These are phyloP conservation scores for Clonostachys sp. DNA, from an alignment of 2,329 filamentous ascomycete genomes.

Conservation along the genomic window DNA sequence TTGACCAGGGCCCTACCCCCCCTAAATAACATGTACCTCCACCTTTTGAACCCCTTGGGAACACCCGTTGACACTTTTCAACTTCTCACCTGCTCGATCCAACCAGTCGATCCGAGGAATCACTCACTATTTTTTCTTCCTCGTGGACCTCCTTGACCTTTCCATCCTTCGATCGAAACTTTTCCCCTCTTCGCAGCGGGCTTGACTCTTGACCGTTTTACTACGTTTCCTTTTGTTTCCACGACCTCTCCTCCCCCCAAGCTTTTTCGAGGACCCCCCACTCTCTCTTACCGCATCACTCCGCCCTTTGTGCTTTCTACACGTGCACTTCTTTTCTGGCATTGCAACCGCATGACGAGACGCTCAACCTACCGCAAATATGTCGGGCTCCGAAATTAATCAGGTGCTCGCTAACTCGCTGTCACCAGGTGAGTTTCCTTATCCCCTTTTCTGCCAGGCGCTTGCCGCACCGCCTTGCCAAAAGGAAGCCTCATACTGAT, in stretches of 20 bases:
- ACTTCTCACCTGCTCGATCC: no score
- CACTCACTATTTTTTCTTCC: neutral
- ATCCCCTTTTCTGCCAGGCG: neutral
- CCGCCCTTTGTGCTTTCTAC: neutral
- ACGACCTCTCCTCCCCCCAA: neutral
- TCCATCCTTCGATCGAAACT: neutral
- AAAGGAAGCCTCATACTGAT: constrained; percentile 21
- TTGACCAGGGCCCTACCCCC: no score
- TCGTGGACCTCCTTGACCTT: neutral
- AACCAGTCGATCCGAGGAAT: no score
- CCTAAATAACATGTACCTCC: no score
- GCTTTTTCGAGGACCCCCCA: neutral
- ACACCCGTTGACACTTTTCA: no score
- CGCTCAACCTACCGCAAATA: constrained; percentile 37
- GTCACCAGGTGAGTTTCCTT: constrained; percentile 64
- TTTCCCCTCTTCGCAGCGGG: neutral
- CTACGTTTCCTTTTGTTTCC: neutral
- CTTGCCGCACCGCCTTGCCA: neutral
- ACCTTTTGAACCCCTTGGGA: no score
- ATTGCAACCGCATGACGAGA: constrained; percentile 28
- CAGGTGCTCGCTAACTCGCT: constrained; percentile 96
- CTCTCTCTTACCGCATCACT: neutral
- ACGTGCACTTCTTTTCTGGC: neutral
- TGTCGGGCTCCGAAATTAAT: constrained; percentile 87
- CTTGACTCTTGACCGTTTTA: neutral